Conservation (phyloP, 371 early-diverging fungal genomes). For the Mucor indicus region DNA sequence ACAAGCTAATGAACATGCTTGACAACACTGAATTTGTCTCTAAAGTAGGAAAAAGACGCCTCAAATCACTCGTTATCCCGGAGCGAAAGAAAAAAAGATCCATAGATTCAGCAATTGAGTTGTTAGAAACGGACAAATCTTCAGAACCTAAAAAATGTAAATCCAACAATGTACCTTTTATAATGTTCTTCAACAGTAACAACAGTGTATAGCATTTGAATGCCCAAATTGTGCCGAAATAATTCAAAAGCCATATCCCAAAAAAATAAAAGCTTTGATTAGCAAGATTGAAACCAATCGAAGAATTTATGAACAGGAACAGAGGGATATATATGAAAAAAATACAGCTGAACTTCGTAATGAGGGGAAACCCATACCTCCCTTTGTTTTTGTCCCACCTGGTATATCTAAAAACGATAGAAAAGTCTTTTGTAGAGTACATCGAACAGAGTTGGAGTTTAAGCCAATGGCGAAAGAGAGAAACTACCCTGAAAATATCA, state of each 20-base stretch:
- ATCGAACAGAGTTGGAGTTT: conserved; percentile 32
- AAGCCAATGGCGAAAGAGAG: conserved; percentile 36
- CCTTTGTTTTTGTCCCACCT: not conserved
- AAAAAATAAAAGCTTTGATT: not conserved
- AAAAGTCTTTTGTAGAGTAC: conserved; percentile 40
- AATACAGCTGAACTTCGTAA: not conserved
- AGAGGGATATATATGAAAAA: not conserved
- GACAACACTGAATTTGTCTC: too few species aligned
- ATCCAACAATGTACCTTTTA: too few species aligned
- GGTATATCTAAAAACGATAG: conserved; percentile 2
- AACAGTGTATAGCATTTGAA: not conserved
- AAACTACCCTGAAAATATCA: conserved; percentile 38
- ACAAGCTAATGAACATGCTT: too few species aligned
- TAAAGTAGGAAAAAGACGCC: too few species aligned
- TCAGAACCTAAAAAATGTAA: too few species aligned
- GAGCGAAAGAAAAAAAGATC: too few species aligned
- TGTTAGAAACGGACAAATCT: too few species aligned
- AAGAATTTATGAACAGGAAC: not conserved
- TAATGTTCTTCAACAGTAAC: too few species aligned
- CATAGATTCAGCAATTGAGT: too few species aligned
- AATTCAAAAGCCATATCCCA: conserved; percentile 1
- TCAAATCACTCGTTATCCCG: too few species aligned
- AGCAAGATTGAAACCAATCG: not conserved
- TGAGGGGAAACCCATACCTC: not conserved
- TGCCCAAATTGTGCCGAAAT: conserved; percentile 1